Evolutionary conservation across 441 rosid genomes (phyloP), one percentile per base, ranked within the genome.

Genomic region (Caryocar brasiliense): DNA sequence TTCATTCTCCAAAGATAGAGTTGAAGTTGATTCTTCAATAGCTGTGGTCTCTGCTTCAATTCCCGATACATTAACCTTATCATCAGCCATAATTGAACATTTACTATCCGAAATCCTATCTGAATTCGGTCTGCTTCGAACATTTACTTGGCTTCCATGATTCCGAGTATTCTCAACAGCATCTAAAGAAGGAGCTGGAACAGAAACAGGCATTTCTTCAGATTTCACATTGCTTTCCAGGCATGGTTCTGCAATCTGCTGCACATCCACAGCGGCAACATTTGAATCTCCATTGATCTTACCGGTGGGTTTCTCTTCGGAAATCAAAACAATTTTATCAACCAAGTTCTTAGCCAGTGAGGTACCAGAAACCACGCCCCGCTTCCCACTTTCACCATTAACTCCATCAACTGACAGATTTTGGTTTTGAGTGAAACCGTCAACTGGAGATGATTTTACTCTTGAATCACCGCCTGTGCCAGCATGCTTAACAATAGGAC

Each of bases 381-480:
- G 68, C 60, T 67, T 68, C 50, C 65, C 75, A 54, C 45, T 35
- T 38, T 62, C 78, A 41, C 56, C 74, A 60, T 43, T 62, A 35
- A 64, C 50, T 24, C 57, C 47, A 59, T 60, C 72, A 47, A 57
- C 49, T 51, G 72, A 51, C 48, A 39, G 74, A 51, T 45, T n/a
- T 54, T 36, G 67, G 21, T 63, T 69, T 5, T 29, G 40, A 33
- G 59, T 61, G 54, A 57, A 49, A 17, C 52, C 70, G 54, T 61
- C 75, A 44, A 35, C 60, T 1, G 74, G 32, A 51, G 61, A 58
- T 40, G 70, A 37, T 27, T 56, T 66, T 45, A 32, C 20, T 68
- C 61, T 76, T 43, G 68, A 30, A 65, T 69, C 82, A 65, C 51
- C 58, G 47, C 66, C 83, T 7, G 51, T 23, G 59, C 59, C 71